Conservation (phyloP, 768 basidiomycete genomes). For the Amanita rubescens region DNA sequence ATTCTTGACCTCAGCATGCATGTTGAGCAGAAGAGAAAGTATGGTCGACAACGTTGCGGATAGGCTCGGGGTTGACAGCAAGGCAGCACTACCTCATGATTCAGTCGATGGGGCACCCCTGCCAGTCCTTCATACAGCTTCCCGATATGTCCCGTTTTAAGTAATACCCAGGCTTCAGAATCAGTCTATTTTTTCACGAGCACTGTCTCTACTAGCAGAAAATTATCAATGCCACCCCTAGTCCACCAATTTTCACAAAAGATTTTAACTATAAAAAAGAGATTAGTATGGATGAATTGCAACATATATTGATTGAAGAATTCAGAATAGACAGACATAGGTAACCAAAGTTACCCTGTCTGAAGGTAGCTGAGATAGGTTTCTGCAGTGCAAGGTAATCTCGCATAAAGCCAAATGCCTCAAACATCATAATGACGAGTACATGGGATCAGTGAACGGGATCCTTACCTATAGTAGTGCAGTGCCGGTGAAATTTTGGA, state of each 20-base stretch:
- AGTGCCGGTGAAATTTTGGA: too few relatives aligned
- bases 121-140: background rate
- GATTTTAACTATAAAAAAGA: background rate
- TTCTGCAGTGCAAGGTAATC: slow-evolving; percentile 73
- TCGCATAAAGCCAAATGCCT: slow-evolving; percentile 91
- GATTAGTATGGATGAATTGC: background rate
- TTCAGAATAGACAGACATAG: slow-evolving; percentile 38
- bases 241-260: too few relatives aligned
- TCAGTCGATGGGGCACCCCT: background rate
- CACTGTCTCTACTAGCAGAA: too few relatives aligned
- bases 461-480: background rate
- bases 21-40: background rate
- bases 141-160: background rate
- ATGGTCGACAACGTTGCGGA: background rate
- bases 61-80: background rate
- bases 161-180: too few relatives aligned
- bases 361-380: slow-evolving; percentile 89
- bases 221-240: too few relatives aligned
- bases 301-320: slow-evolving; percentile 10
- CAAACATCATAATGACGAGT: slow-evolving; percentile 60
- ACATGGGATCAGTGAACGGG: slow-evolving; percentile 8
- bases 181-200: background rate
- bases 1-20: slow-evolving; percentile 12
- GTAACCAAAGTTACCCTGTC: slow-evolving; percentile 40
- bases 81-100: background rate